These are phyloP conservation scores for Rhododendron henanense DNA, from an alignment of 148 eudicot genomes.

Conservation along the genomic window DNA sequence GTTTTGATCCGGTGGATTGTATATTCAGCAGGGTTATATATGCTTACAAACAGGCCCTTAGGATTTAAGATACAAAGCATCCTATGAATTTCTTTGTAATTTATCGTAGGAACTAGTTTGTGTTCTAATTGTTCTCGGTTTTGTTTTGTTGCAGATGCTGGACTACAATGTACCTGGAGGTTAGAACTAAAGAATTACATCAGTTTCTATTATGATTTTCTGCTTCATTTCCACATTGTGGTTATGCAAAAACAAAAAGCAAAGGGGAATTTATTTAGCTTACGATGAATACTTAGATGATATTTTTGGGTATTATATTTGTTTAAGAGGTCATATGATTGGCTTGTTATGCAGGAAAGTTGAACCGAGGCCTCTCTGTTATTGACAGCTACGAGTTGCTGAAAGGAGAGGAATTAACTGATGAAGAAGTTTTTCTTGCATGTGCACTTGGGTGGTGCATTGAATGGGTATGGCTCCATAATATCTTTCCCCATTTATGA, in stretches of 20 bases:
- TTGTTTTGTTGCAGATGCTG: constrained; percentile 55
- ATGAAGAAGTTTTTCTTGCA: constrained; percentile 80
- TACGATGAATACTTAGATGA: background rate
- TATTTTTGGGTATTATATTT: background rate
- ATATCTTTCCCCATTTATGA: background rate
- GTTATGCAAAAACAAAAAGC: background rate
- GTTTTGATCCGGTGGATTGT: background rate
- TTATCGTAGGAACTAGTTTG: background rate
- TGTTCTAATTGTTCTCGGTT: background rate
- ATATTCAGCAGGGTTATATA: background rate
- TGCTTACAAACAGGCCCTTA: background rate
- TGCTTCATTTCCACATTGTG: background rate
- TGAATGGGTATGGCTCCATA: constrained; percentile 76
- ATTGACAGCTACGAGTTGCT: constrained; percentile 84
- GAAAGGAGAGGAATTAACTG: constrained; percentile 62
- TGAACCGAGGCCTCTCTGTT: constrained; percentile 86
- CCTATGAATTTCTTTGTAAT: background rate
- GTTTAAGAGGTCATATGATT: background rate
- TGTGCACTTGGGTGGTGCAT: constrained; percentile 96
- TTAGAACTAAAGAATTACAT: constrained; percentile 12
- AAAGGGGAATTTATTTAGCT: background rate
- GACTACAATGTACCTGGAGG: constrained; percentile 96
- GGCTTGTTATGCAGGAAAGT: constrained; percentile 53
- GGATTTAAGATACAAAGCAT: background rate
- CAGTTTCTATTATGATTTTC: background rate